Percentiles rank a stretch among this genome's conserved stretches.
Evolutionary conservation across 2,329 filamentous ascomycete genomes (phyloP).

Genomic region (Fusarium lateritium): DNA sequence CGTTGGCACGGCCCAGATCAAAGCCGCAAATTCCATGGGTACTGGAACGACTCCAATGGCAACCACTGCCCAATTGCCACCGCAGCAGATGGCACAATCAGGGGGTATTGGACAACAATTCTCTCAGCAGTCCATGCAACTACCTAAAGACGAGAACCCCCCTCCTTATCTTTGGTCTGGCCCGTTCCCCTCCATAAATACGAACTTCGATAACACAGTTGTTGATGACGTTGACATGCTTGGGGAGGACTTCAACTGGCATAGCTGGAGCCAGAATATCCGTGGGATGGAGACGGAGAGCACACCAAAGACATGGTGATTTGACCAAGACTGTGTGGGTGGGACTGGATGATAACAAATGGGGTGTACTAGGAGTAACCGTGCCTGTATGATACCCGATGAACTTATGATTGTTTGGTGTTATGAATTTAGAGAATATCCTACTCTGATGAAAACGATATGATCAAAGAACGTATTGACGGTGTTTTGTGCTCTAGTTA

Average conservation of each 20-base stretch:
- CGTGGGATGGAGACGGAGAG: slow-evolving; percentile 56
- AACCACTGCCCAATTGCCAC: slow-evolving; percentile 4
- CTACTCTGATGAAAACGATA: slow-evolving; percentile 22
- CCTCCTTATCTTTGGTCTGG: slow-evolving; percentile 62
- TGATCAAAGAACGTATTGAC: neutral
- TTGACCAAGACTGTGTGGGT: slow-evolving; percentile 1
- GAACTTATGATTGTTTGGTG: slow-evolving; percentile 18
- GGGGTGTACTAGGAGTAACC: slow-evolving; percentile 20
- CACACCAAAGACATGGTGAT: slow-evolving; percentile 46
- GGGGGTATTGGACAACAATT: slow-evolving; percentile 23
- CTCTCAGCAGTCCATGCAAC: slow-evolving; percentile 43
- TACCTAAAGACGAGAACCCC: slow-evolving; percentile 53
- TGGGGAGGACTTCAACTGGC: slow-evolving; percentile 64
- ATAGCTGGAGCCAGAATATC: slow-evolving; percentile 63
- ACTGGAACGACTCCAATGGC: slow-evolving; percentile 7
- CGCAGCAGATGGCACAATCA: slow-evolving; percentile 23
- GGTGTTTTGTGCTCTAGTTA: neutral
- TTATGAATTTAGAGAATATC: slow-evolving; percentile 33
- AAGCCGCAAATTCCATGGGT: slow-evolving; percentile 21
- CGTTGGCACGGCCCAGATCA: slow-evolving; percentile 39
- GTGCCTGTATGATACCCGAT: slow-evolving; percentile 48
- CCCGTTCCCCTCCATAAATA: slow-evolving; percentile 50
- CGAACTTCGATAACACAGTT: slow-evolving; percentile 48
- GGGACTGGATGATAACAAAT: slow-evolving; percentile 8
- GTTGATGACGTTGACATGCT: slow-evolving; percentile 57